Percentiles rank a stretch among this genome's conserved stretches.
Conservation (phyloP, 306 rosid species). For the Oemleria cerasiformis region DNA sequence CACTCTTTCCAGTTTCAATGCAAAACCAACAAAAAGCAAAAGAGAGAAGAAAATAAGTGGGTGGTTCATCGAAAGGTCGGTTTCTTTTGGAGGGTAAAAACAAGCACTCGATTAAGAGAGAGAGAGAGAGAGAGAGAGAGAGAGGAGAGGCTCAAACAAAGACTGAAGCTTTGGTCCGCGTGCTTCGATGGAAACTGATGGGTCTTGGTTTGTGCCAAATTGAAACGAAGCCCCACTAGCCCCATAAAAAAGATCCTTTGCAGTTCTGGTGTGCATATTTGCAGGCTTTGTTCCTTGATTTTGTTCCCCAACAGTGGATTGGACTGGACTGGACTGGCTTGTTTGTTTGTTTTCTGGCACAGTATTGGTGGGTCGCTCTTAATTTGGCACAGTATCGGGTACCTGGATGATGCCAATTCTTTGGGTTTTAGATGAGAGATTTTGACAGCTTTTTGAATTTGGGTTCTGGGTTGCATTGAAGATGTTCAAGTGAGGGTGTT, state of each 20-base stretch:
- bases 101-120: constrained; percentile 42
- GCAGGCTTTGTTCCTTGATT: constrained; percentile 69
- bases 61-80: constrained; percentile 75
- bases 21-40: constrained; percentile 17
- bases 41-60: constrained; percentile 34
- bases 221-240: constrained; percentile 39
- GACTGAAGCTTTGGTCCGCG: constrained; percentile 75
- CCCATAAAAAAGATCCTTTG: constrained; percentile 26
- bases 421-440: constrained; percentile 18
- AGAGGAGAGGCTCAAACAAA: not conserved
- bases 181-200: constrained; percentile 66
- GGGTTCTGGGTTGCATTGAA: constrained; percentile 25
- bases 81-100: constrained; percentile 54
- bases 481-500: constrained; percentile 38
- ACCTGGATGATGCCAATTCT: not conserved
- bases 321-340: constrained; percentile 2
- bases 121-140: not conserved
- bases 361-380: constrained; percentile 2
- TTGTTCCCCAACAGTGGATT: not conserved
- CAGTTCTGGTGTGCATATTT: constrained; percentile 31
- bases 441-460: constrained; percentile 16
- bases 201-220: constrained; percentile 32
- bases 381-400: not conserved
- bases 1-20: constrained; percentile 41
- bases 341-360: constrained; percentile 32